Base-by-base conservation (phyloP, 2,329 filamentous ascomycete species). In the Stemphylium beticola region DNA sequence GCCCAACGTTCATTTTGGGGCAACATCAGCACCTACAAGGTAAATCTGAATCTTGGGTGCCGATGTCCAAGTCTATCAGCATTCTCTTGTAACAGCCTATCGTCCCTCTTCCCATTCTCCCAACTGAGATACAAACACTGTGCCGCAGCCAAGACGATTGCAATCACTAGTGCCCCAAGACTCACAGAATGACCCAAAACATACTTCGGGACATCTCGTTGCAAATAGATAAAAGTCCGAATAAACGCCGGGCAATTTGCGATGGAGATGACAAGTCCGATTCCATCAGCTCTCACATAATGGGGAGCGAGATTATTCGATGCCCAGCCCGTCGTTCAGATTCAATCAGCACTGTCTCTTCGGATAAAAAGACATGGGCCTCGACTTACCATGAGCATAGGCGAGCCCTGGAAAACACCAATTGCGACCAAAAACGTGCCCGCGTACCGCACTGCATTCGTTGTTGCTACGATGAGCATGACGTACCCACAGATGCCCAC, bases 241-340 rank as follows among this genome's bases (percentile, higher is more conserved):
- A 84, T 74, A 48, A 84, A 80, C 2, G 81, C 82, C 0, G 75
- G 77, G 29, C 78, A 67, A 61, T 84, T 84, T 4, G 81, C 82
- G 34, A 83, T 74, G 38, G 58, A 64, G 9, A 52, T 77, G 63
- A 57, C 74, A 79, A 84, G 77, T 4, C 82, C 82, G 0, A 80
- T 75, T 2, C 78, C 77, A 33, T 85, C 76, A 1, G 80, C 77
- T 29, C 83, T 76, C 69, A 86, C 86, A 66, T 84, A 86, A 67
- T 85, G 82, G 2, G 83, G 83, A 12, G 69, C 68, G 34, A 79
- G 67, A 51, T 79, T 79, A 62, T 79, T 79, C 6, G 76, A 59
- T 1, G 75, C 67, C 78, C 78, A 79, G 5, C 76, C 78, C 40
- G 60, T 34, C 11, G 8, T 29, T 29, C 26, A 10, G 26, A 18